These are phyloP conservation scores for Citrullus colocynthis DNA, from an alignment of 306 rosid species.

Conservation along the genomic window DNA sequence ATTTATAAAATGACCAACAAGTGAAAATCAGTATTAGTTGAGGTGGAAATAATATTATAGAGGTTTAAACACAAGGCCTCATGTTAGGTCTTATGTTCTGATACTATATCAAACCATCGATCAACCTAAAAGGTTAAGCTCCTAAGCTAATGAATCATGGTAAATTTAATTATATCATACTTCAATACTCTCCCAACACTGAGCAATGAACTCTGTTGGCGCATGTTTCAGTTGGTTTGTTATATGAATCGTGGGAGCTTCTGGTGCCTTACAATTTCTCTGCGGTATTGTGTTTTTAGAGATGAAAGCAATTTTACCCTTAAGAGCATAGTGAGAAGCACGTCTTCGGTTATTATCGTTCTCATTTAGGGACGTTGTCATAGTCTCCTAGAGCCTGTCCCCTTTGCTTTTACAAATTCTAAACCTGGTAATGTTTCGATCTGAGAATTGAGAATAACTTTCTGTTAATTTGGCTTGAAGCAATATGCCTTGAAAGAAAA, in stretches of 20 bases:
- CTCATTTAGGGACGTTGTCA: neutral
- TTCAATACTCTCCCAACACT: too few species aligned
- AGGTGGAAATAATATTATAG: too few species aligned
- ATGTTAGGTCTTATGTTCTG: too few species aligned
- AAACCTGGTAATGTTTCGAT: neutral
- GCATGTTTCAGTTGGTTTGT: neutral
- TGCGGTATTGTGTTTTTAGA: neutral
- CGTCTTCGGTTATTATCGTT: neutral
- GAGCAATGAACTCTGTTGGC: neutral
- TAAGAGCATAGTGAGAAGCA: neutral
- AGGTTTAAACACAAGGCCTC: too few species aligned
- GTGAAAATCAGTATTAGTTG: too few species aligned
- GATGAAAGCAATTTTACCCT: neutral
- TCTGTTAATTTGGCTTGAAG: constrained; percentile 30
- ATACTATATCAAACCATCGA: too few species aligned
- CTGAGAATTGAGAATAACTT: neutral
- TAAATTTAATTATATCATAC: too few species aligned
- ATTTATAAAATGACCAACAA: too few species aligned
- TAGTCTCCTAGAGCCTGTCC: neutral
- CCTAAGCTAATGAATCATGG: too few species aligned
- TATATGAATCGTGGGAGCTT: neutral
- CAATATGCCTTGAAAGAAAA: constrained; percentile 49
- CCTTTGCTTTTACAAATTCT: neutral
- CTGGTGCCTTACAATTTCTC: neutral
- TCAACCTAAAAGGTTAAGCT: too few species aligned